Conservation (phyloP, 2,329 filamentous ascomycete species). For the Claviceps digitariae region DNA sequence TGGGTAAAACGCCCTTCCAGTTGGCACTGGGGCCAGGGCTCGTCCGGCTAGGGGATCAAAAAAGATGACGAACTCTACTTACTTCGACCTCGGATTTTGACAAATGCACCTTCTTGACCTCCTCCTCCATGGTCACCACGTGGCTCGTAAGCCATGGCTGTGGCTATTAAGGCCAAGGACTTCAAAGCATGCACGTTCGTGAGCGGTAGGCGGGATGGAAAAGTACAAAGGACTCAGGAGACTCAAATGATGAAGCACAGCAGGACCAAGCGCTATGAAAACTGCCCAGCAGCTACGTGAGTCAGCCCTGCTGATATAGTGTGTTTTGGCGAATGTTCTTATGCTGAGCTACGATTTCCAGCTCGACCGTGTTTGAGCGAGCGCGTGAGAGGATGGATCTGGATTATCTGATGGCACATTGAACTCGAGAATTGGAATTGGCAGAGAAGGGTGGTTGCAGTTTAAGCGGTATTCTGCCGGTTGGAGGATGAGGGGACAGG, state of each 20-base stretch:
- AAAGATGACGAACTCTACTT: conserved; percentile 18
- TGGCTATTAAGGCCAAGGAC: background rate
- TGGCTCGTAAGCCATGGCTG: conserved; percentile 39
- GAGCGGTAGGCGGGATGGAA: background rate
- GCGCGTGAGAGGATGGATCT: background rate
- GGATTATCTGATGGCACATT: background rate
- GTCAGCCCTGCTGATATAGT: background rate
- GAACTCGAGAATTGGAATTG: too few relatives aligned
- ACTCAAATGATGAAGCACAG: background rate
- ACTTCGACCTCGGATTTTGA: conserved; percentile 39
- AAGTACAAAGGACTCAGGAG: background rate
- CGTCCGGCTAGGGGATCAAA: background rate
- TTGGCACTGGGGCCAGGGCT: background rate
- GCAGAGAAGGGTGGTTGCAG: background rate
- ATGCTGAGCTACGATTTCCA: background rate
- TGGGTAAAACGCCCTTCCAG: background rate
- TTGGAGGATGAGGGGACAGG: background rate
- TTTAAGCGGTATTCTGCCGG: conserved; percentile 8
- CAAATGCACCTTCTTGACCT: conserved; percentile 30
- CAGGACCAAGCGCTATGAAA: background rate
- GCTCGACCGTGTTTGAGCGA: background rate
- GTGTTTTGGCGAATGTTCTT: background rate
- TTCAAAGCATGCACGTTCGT: conserved; percentile 4
- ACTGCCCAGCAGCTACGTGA: background rate
- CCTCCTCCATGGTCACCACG: conserved; percentile 34